Conservation (phyloP, 2,329 filamentous ascomycete species). For the Endoconidiophora polonica region DNA sequence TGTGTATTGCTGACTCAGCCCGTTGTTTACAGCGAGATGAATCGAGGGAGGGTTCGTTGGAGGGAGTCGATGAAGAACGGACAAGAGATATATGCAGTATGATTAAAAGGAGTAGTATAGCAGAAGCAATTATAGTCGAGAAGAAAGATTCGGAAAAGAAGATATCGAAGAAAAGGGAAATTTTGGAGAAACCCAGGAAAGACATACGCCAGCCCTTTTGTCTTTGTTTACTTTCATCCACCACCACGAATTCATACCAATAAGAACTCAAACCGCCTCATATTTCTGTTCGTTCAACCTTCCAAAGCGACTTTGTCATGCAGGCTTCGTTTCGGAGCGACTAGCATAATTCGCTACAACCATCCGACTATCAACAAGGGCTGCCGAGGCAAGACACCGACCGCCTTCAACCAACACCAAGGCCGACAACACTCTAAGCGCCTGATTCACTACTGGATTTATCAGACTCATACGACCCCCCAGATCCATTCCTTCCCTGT, state of each 20-base stretch:
- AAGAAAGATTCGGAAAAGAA: not conserved
- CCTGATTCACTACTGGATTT: no score
- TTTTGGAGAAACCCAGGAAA: not conserved
- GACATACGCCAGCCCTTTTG: conserved; percentile 1
- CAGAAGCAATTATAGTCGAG: not conserved
- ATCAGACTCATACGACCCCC: no score
- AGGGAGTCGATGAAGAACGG: not conserved
- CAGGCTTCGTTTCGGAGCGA: no score
- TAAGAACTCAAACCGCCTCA: not conserved
- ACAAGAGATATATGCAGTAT: not conserved
- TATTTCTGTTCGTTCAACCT: not conserved
- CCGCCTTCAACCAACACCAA: no score
- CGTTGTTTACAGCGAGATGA: not conserved
- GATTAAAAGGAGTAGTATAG: not conserved
- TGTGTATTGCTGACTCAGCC: not conserved
- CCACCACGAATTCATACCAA: not conserved
- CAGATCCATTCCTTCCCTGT: no score
- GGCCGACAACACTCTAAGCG: no score
- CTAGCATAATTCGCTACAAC: no score
- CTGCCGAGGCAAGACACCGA: no score
- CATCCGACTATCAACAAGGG: no score
- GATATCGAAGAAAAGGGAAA: conserved; percentile 1
- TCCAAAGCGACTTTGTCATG: no score
- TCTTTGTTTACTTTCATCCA: conserved; percentile 2
- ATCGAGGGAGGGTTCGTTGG: not conserved